Evolutionary conservation across 768 basidiomycete species (phyloP), one percentile per base, ranked within the genome.

Genomic region (Candolleomyces efflorescens): DNA sequence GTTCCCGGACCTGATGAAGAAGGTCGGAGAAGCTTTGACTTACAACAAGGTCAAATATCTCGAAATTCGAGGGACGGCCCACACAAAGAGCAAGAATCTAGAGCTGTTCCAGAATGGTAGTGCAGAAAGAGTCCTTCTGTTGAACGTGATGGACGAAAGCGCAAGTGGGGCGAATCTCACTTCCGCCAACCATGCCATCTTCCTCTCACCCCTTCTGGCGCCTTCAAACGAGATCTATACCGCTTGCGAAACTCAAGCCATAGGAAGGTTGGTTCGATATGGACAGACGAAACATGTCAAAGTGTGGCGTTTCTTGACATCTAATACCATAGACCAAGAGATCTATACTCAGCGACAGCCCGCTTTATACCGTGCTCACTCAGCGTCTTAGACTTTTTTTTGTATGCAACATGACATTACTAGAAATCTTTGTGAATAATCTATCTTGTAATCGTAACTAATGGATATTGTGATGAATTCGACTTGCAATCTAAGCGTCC

Each of bases 161-260:
- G 91, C 92, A n/a, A 91, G 90, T 59, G 92, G 92, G 45, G 90
- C 90, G 62, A 98, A 98, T 69, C 73, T 98, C 68, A 97, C 94
- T 3, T 85, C 83, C 37, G 95, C 95, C 18, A 98, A 94, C 71
- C 93, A 95, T 67, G 94, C 93, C 38, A 88, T 97, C 68, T 98
- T 98, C 79, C 77, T 98, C 55, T 94, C 92, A 10, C 95, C 95
- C 9, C 80, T 98, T 39, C 87, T 95, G 38, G 86, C 93, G 0
- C 81, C 82, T 10, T 83, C 86, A 18, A 84, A 90, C 69, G 88
- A 94, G 70, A 87, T 89, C 47, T 97, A 96, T 67, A 84, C 86
- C 44, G 90, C 92, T 52, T 85, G 85, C 69, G 83, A 89, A 73
- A 88, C 90, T 7, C 86, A 94, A 72, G 89, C 91, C 10, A 82